These are phyloP conservation scores for Harringtonia aguacate DNA, from an alignment of 2,329 filamentous ascomycete genomes.

Conservation along the genomic window DNA sequence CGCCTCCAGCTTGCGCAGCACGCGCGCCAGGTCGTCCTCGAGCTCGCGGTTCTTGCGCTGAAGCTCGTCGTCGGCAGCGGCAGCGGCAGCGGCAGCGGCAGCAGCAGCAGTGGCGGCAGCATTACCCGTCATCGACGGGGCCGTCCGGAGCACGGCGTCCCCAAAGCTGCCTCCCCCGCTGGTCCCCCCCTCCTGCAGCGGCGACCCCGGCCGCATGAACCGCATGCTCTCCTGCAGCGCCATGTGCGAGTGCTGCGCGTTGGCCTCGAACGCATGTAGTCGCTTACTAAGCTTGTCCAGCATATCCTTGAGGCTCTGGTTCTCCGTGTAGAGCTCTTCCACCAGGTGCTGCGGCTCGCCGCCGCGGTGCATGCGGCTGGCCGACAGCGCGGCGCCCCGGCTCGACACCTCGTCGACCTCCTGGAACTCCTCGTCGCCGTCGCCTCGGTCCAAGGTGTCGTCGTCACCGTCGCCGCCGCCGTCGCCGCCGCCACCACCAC, in stretches of 20 bases:
- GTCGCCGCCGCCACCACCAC: no score
- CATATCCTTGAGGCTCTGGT: slow-evolving; percentile 72
- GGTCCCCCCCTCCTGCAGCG: slow-evolving; percentile 17
- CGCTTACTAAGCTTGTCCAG: slow-evolving; percentile 79
- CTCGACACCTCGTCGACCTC: no score
- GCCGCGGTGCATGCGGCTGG: neutral
- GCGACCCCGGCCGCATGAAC: slow-evolving; percentile 48
- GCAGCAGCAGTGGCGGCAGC: neutral
- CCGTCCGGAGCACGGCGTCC: no score
- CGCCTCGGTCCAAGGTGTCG: slow-evolving; percentile 40
- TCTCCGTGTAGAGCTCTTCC: slow-evolving; percentile 85
- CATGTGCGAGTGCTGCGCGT: slow-evolving; percentile 76
- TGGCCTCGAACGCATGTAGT: slow-evolving; percentile 87
- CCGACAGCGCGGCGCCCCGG: neutral
- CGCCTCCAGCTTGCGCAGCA: slow-evolving; percentile 50
- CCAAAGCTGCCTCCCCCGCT: neutral
- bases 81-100: neutral
- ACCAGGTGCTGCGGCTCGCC: slow-evolving; percentile 53
- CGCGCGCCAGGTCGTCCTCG: slow-evolving; percentile 51
- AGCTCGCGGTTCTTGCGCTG: slow-evolving; percentile 48
- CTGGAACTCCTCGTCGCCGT: slow-evolving; percentile 73
- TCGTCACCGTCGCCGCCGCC: slow-evolving; percentile 17
- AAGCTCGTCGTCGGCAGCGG: slow-evolving; percentile 30
- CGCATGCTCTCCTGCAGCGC: slow-evolving; percentile 76
- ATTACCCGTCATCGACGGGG: neutral